A percentile compares a stretch with the other conserved stretches of the same genome.
These are phyloP conservation scores for Yarrowia sp. DNA, from an alignment of 805 yeast species.

Conservation along the genomic window DNA sequence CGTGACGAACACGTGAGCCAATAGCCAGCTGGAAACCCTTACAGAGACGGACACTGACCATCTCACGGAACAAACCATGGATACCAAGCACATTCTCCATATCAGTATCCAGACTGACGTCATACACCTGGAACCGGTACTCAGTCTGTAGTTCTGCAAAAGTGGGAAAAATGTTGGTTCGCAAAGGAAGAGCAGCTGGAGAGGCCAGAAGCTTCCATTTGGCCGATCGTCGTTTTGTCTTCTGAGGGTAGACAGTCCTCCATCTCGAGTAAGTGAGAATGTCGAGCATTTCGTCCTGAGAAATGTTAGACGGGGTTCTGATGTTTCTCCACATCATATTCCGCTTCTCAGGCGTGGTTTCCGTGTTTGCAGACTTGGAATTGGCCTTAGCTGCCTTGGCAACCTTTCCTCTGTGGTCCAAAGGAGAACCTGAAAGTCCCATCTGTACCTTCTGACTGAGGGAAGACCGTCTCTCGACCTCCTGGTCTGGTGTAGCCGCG, in stretches of 20 bases:
- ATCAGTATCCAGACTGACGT: constrained; percentile 67
- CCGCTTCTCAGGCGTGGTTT: constrained; percentile 32
- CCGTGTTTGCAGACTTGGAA: neutral
- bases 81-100: constrained; percentile 61
- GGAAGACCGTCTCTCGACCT: constrained; percentile 12
- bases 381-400: neutral
- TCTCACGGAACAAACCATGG: constrained; percentile 76
- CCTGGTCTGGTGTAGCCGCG: constrained; percentile 9
- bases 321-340: constrained; percentile 66
- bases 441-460: constrained; percentile 12
- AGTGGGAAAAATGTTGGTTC: constrained; percentile 79
- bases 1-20: constrained; percentile 68
- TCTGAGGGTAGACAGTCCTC: constrained; percentile 86
- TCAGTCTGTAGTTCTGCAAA: constrained; percentile 70
- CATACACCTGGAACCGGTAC: constrained; percentile 84
- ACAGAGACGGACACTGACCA: constrained; percentile 81
- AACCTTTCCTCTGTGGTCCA: constrained; percentile 5
- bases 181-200: constrained; percentile 90
- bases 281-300: constrained; percentile 60
- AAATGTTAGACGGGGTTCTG: constrained; percentile 77
- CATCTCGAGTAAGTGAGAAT: constrained; percentile 80
- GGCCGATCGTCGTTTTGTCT: constrained; percentile 67
- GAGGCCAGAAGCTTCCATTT: constrained; percentile 94
- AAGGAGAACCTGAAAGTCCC: constrained; percentile 17
- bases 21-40: constrained; percentile 91